phyloP scores from a whole-genome alignment of 495 filamentous ascomycete species.

The Xylaria sp. region DNA sequence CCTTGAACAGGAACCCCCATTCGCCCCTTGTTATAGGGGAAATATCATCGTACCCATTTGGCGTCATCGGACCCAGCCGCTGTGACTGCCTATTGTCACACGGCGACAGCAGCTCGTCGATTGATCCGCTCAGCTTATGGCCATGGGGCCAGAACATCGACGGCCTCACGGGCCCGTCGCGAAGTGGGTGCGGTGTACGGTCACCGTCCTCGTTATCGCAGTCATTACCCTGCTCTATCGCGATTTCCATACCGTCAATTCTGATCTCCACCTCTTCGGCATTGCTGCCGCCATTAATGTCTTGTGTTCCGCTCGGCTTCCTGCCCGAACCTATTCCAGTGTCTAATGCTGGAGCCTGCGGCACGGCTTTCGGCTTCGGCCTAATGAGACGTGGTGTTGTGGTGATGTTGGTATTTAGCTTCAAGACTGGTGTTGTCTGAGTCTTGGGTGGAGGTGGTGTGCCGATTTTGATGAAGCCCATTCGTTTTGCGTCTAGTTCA shows the following conservation, averaged over 20 bases:
- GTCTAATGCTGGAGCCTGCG: background rate
- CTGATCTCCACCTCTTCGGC: constrained; percentile 31
- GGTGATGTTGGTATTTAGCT: constrained; percentile 50
- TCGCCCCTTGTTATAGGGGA: constrained; percentile 61
- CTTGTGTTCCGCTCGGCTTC: constrained; percentile 1
- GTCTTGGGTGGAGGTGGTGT: constrained; percentile 36
- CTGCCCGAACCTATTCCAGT: background rate
- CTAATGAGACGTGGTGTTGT: constrained; percentile 31
- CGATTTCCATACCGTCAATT: constrained; percentile 12
- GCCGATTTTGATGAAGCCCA: constrained; percentile 37
- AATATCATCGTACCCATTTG: constrained; percentile 62
- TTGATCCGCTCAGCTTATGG: constrained; percentile 32
- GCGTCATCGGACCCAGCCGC: constrained; percentile 52
- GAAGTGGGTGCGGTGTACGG: constrained; percentile 42
- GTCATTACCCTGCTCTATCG: constrained; percentile 5
- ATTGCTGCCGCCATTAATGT: background rate
- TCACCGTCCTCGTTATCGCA: constrained; percentile 39
- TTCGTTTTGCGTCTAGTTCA: constrained; percentile 30
- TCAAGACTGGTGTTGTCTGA: constrained; percentile 40
- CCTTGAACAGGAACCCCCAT: constrained; percentile 61
- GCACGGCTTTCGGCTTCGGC: constrained; percentile 30
- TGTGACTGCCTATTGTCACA: constrained; percentile 33
- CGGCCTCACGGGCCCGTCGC: constrained; percentile 36
- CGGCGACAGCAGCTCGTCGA: constrained; percentile 45
- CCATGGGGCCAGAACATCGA: constrained; percentile 31